phyloP scores from a whole-genome alignment of 2,329 filamentous ascomycete species.

The Apiospora saccharicola region DNA sequence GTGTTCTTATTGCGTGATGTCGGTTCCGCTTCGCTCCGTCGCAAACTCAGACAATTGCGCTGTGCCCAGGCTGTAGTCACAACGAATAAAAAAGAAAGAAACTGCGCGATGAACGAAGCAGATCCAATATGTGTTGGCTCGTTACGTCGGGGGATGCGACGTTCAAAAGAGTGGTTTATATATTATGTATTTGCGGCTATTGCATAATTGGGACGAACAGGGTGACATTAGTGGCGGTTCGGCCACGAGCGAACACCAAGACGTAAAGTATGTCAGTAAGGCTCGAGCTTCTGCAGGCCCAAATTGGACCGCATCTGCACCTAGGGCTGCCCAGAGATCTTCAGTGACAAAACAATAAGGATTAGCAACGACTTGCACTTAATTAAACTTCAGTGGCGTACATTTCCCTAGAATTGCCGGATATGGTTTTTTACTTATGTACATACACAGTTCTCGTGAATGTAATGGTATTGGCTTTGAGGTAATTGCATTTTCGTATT shows the following conservation, averaged over 20 bases:
- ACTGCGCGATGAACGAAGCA: background rate
- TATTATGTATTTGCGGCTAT: background rate
- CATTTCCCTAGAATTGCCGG: background rate
- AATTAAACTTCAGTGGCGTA: background rate
- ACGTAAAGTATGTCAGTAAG: background rate
- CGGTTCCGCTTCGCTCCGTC: background rate
- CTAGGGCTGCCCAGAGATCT: background rate
- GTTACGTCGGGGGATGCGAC: background rate
- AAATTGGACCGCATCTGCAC: background rate
- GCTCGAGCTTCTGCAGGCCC: conserved; percentile 18
- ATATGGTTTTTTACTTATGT: background rate
- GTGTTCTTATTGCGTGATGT: background rate
- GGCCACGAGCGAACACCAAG: conserved; percentile 4
- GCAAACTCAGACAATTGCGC: background rate
- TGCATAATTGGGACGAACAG: background rate
- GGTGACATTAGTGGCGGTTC: background rate
- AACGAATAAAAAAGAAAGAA: background rate
- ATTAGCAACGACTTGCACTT: background rate
- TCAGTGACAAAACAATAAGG: background rate
- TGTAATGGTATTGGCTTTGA: background rate
- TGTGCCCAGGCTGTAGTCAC: background rate
- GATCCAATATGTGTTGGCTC: background rate
- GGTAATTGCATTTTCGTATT: conserved; percentile 17
- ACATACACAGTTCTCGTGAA: background rate
- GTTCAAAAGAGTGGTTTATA: background rate